A percentile compares a stretch with the other conserved stretches of the same genome.
Conservation (phyloP, 2,329 filamentous ascomycete species). For the Calonectria montana region DNA sequence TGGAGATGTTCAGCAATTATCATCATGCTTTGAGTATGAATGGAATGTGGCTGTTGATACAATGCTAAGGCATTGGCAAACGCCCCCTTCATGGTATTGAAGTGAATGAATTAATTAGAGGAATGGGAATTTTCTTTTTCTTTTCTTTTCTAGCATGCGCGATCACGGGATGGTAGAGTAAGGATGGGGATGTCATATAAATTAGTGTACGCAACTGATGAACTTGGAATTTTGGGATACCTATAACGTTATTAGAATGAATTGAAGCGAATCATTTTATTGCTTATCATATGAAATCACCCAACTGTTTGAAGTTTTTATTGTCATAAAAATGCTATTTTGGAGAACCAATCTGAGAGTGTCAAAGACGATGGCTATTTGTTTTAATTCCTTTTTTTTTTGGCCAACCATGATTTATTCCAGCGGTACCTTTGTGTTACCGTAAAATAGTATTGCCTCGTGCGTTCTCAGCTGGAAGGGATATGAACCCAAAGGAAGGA, state of each 20-base stretch:
- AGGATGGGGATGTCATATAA: neutral
- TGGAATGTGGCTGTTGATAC: slow-evolving; percentile 74
- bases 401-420: too few species aligned
- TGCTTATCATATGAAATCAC: too few species aligned
- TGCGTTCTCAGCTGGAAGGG: too few species aligned
- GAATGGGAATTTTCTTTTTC: neutral
- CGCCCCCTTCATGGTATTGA: slow-evolving; percentile 67
- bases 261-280: neutral
- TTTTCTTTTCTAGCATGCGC: neutral
- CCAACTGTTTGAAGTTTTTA: too few species aligned
- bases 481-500: too few species aligned
- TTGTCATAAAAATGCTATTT: too few species aligned
- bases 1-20: slow-evolving; percentile 68
- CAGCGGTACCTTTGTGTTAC: too few species aligned
- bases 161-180: neutral
- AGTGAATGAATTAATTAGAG: neutral
- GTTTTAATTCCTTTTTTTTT: too few species aligned
- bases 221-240: neutral
- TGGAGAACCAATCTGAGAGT: too few species aligned
- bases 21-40: slow-evolving; percentile 72
- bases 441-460: too few species aligned
- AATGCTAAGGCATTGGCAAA: slow-evolving; percentile 77
- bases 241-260: neutral
- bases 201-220: neutral
- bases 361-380: too few species aligned